A percentile compares a stretch with the other conserved stretches of the same genome.
These are phyloP conservation scores for Colletotrichum simmondsii DNA, from an alignment of 2,329 filamentous ascomycete species.

Conservation along the genomic window DNA sequence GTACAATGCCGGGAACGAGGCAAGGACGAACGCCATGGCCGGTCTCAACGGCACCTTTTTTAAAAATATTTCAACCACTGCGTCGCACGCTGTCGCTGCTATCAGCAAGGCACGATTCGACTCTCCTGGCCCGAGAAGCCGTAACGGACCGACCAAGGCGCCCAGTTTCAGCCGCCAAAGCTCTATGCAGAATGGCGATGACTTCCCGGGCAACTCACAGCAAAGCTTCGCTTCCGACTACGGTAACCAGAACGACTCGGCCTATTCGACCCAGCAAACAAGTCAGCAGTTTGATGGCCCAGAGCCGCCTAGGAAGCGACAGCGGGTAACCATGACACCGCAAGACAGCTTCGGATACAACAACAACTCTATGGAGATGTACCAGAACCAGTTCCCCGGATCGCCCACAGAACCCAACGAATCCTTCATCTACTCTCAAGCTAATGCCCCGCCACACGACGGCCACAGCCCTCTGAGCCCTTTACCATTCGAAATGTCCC, in stretches of 20 bases:
- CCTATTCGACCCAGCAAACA: constrained; percentile 71
- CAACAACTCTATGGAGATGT: constrained; percentile 58
- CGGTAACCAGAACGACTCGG: constrained; percentile 77
- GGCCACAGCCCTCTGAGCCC: constrained; percentile 72
- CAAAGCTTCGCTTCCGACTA: constrained; percentile 85
- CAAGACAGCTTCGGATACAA: constrained; percentile 69
- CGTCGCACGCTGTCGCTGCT: constrained; percentile 91
- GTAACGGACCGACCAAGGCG: constrained; percentile 73
- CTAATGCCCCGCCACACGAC: constrained; percentile 49
- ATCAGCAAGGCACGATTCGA: constrained; percentile 97
- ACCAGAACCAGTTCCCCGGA: constrained; percentile 66
- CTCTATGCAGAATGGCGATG: constrained; percentile 76
- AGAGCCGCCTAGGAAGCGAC: constrained; percentile 88
- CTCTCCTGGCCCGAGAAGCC: constrained; percentile 78
- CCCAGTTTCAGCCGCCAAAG: constrained; percentile 78
- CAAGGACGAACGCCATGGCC: constrained; percentile 68
- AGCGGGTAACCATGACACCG: constrained; percentile 66
- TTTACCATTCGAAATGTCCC: constrained; percentile 67
- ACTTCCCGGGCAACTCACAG: constrained; percentile 80
- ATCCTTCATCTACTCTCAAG: constrained; percentile 76
- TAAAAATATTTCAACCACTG: constrained; percentile 94
- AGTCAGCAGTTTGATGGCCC: constrained; percentile 44
- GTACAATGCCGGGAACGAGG: constrained; percentile 81
- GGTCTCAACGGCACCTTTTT: constrained; percentile 85
- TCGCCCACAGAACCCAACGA: constrained; percentile 85